These are phyloP conservation scores for Wickerhamiella allomyrinae DNA, from an alignment of 805 yeast genomes.

Conservation along the genomic window DNA sequence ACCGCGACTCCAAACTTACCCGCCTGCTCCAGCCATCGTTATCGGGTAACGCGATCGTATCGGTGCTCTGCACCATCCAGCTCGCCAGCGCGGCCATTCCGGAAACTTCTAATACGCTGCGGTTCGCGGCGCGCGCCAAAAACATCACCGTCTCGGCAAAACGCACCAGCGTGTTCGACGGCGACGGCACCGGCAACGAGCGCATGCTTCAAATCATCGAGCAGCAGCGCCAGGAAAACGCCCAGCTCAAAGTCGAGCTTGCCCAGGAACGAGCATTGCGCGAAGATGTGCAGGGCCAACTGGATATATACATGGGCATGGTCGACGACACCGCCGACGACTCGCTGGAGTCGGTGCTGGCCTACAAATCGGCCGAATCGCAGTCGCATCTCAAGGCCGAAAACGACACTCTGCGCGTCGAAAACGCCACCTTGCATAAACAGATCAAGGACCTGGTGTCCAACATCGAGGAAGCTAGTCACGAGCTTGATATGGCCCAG, in stretches of 20 bases:
- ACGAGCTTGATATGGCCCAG: constrained; percentile 7
- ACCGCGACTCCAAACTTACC: constrained; percentile 85
- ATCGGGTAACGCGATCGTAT: constrained; percentile 72
- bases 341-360: constrained; percentile 15
- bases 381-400: not conserved
- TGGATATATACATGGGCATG: constrained; percentile 12
- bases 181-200: constrained; percentile 32
- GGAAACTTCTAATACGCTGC: constrained; percentile 72
- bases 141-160: constrained; percentile 61
- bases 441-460: constrained; percentile 11
- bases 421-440: constrained; percentile 13
- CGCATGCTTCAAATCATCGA: constrained; percentile 48
- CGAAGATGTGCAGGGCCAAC: constrained; percentile 18
- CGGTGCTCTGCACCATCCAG: constrained; percentile 70
- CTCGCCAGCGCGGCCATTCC: constrained; percentile 48
- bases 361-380: constrained; percentile 1
- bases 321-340: constrained; percentile 12
- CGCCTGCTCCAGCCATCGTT: constrained; percentile 82
- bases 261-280: constrained; percentile 6
- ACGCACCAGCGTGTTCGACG: constrained; percentile 25
- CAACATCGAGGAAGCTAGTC: constrained; percentile 12
- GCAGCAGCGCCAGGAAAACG: constrained; percentile 41
- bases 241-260: constrained; percentile 18
- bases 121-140: constrained; percentile 90
- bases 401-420: constrained; percentile 4